Percentiles rank a stretch among this genome's conserved stretches.
Evolutionary conservation across 805 yeast species (phyloP).

Genomic region (Kazachstania martiniae): DNA sequence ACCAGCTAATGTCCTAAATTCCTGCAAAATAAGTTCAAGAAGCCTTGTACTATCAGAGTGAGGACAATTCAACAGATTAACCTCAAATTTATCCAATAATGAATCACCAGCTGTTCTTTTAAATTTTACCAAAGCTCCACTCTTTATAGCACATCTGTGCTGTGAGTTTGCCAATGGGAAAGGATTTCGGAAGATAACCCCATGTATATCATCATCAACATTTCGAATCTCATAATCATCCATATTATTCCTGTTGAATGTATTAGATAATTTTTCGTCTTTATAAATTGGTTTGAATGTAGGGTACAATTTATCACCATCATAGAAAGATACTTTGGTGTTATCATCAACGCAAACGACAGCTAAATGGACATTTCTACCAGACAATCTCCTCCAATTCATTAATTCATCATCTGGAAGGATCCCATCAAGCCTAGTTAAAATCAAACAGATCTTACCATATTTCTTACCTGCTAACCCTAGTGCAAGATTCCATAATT

Average conservation of each 20-base stretch:
- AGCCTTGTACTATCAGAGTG: slow-evolving; percentile 48
- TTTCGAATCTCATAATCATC: slow-evolving; percentile 35
- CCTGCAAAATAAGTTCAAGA: slow-evolving; percentile 45
- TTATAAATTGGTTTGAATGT: slow-evolving; percentile 27
- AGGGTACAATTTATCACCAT: slow-evolving; percentile 24
- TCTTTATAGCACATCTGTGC: slow-evolving; percentile 55
- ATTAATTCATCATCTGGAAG: slow-evolving; percentile 74
- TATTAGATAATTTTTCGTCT: slow-evolving; percentile 13
- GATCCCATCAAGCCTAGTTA: slow-evolving; percentile 61
- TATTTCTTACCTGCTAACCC: slow-evolving; percentile 33
- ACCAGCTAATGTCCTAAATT: slow-evolving; percentile 47
- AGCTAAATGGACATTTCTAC: slow-evolving; percentile 48
- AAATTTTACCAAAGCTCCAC: slow-evolving; percentile 52
- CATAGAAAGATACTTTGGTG: slow-evolving; percentile 35
- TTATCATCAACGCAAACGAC: slow-evolving; percentile 58
- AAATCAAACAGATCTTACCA: slow-evolving; percentile 47
- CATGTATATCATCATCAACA: slow-evolving; percentile 41
- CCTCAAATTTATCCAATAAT: slow-evolving; percentile 38
- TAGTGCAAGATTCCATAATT: slow-evolving; percentile 53
- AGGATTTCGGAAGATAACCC: slow-evolving; percentile 46
- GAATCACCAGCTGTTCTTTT: slow-evolving; percentile 15
- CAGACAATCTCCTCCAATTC: slow-evolving; percentile 67
- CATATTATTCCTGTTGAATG: slow-evolving; percentile 9
- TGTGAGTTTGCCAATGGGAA: slow-evolving; percentile 63
- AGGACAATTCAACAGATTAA: slow-evolving; percentile 64